Evolutionary conservation across 352 stramenopile genomes (phyloP).

Genomic region (Phytophthora crassamura): DNA sequence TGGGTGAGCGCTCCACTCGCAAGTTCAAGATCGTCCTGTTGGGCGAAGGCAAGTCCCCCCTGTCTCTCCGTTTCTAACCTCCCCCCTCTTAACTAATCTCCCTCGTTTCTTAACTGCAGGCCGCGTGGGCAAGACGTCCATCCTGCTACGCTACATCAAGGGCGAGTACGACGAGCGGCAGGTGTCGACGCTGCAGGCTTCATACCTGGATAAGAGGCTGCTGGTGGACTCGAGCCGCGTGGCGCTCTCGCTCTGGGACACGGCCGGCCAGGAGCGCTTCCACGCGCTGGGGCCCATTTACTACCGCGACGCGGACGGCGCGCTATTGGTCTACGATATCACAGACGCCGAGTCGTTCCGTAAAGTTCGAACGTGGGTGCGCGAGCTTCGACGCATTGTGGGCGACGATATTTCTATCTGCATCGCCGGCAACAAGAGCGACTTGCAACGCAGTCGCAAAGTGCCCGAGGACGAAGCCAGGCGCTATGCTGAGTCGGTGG

Average conservation of each 20-base stretch:
- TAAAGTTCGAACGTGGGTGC: constrained; percentile 94
- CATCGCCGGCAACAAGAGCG: constrained; percentile 94
- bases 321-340: constrained; percentile 93
- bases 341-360: constrained; percentile 92
- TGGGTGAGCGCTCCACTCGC: constrained; percentile 71
- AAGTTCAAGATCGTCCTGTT: constrained; percentile 90
- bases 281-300: constrained; percentile 90
- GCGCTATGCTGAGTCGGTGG: constrained; percentile 87
- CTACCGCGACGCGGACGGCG: constrained; percentile 90
- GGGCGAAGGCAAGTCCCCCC: constrained; percentile 65
- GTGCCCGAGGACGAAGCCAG: constrained; percentile 87
- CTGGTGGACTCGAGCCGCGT: constrained; percentile 84
- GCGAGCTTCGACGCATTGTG: constrained; percentile 92
- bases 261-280: constrained; percentile 89
- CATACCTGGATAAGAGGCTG: constrained; percentile 93
- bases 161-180: constrained; percentile 93
- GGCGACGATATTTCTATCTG: constrained; percentile 92
- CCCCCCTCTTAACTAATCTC: background rate
- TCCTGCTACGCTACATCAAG: constrained; percentile 94
- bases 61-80: background rate
- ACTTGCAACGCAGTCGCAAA: constrained; percentile 90
- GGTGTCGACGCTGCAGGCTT: constrained; percentile 93
- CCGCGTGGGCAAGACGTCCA: constrained; percentile 95
- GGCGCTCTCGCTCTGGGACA: constrained; percentile 89
- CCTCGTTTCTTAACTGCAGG: constrained; percentile 52